phyloP scores from a whole-genome alignment of 164 flowering plant genomes.

The Nymphaea colorata region DNA sequence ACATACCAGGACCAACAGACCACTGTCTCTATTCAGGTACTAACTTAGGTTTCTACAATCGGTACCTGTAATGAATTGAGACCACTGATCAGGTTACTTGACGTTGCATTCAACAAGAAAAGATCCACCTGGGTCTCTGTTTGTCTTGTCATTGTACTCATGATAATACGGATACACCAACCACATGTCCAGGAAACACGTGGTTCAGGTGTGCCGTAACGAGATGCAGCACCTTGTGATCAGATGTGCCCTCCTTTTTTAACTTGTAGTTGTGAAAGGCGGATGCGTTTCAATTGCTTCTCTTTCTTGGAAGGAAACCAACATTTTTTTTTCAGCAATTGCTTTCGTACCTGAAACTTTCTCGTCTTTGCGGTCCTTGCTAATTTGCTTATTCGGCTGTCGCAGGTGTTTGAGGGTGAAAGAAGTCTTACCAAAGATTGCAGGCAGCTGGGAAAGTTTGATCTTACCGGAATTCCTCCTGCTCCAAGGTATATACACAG shows the following conservation, averaged over 20 bases:
- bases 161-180: background rate
- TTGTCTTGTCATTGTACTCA: background rate
- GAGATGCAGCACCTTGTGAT: too few relatives aligned
- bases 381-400: background rate
- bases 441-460: conserved; percentile 35
- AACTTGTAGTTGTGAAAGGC: too few relatives aligned
- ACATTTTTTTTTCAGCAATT: too few relatives aligned
- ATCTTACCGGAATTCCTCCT: conserved; percentile 34
- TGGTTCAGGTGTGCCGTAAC: too few relatives aligned
- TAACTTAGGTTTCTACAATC: background rate
- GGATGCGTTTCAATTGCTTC: background rate
- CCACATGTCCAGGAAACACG: too few relatives aligned
- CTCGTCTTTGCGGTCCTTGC: too few relatives aligned
- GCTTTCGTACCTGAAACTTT: too few relatives aligned
- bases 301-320: background rate
- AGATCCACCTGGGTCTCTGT: background rate
- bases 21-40: conserved; percentile 30
- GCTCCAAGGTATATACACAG: conserved; percentile 29
- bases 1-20: conserved; percentile 89
- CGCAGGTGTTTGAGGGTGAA: conserved; percentile 36
- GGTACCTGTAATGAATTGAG: background rate
- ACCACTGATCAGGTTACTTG: background rate
- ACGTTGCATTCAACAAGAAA: background rate
- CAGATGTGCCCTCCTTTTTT: too few relatives aligned
- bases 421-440: conserved; percentile 30